phyloP scores from a whole-genome alignment of 2,329 filamentous ascomycete genomes.

The Sarocladium strictum region DNA sequence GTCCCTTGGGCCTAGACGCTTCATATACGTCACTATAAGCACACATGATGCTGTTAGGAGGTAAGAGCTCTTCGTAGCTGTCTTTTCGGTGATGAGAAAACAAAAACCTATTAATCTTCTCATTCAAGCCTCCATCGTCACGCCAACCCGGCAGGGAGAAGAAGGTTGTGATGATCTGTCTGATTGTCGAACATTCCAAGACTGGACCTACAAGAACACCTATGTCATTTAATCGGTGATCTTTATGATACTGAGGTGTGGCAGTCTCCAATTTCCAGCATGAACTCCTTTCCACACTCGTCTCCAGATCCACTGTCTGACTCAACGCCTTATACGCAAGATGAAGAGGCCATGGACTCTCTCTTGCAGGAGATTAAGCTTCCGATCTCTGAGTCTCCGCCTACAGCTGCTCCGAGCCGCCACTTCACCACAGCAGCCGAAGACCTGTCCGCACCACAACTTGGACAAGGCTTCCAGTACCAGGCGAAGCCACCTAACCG shows the following conservation, averaged over 20 bases:
- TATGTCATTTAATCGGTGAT: no score
- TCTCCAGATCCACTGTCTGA: neutral
- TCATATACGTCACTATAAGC: neutral
- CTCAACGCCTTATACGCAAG: neutral
- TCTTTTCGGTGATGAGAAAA: neutral
- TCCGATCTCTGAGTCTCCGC: neutral
- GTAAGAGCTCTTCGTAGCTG: neutral
- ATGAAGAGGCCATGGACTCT: neutral
- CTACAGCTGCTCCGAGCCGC: neutral
- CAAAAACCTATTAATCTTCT: neutral
- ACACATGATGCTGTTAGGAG: neutral
- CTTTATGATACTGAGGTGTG: no score
- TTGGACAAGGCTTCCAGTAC: neutral
- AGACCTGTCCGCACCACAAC: neutral
- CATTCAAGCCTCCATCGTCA: no score
- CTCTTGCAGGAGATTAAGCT: neutral
- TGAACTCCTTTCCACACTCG: neutral
- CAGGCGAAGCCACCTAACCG: conserved; percentile 1
- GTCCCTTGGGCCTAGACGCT: neutral
- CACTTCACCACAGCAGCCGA: neutral
- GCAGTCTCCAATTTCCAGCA: no score
- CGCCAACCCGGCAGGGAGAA: no score
- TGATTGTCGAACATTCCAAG: no score
- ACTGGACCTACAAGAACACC: no score
- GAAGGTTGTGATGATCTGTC: no score